Conservation (phyloP, 2,329 filamentous ascomycete species). For the Xylaria sp. region DNA sequence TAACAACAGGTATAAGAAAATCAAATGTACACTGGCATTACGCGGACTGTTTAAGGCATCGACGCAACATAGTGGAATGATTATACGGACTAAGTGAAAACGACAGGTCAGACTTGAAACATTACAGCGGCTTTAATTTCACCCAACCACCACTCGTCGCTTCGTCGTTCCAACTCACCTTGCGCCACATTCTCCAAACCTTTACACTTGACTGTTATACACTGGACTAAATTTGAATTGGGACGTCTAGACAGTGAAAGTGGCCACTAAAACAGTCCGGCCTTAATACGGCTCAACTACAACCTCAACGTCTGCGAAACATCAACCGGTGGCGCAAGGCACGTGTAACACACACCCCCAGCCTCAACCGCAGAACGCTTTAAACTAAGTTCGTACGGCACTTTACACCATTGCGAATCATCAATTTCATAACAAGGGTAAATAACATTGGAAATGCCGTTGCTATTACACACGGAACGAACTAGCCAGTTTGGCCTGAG, state of each 20-base stretch:
- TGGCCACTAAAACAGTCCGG: not conserved
- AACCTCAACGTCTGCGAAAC: not conserved
- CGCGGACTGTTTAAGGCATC: conserved; percentile 2
- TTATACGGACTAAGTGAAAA: not conserved
- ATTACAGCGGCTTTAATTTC: not conserved
- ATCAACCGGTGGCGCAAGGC: not conserved
- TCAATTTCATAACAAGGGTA: conserved; percentile 5
- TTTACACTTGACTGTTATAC: not conserved
- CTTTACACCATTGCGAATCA: not conserved
- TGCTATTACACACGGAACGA: conserved; percentile 42
- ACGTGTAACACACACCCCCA: not conserved
- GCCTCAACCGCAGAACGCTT: not conserved
- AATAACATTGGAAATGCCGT: conserved; percentile 46
- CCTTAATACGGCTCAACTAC: not conserved
- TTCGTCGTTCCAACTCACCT: conserved; percentile 11
- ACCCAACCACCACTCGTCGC: not conserved
- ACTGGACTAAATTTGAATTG: not conserved
- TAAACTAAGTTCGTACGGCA: not conserved
- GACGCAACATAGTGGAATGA: conserved; percentile 11
- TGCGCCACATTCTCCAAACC: conserved; percentile 7
- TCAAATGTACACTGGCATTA: not conserved
- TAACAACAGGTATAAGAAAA: not conserved
- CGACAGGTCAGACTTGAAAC: conserved; percentile 2
- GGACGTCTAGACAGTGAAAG: not conserved
- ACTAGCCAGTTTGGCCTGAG: conserved; percentile 28